These are phyloP conservation scores for Funneliformis mosseae DNA, from an alignment of 192 early-diverging fungal genomes.

Conservation along the genomic window DNA sequence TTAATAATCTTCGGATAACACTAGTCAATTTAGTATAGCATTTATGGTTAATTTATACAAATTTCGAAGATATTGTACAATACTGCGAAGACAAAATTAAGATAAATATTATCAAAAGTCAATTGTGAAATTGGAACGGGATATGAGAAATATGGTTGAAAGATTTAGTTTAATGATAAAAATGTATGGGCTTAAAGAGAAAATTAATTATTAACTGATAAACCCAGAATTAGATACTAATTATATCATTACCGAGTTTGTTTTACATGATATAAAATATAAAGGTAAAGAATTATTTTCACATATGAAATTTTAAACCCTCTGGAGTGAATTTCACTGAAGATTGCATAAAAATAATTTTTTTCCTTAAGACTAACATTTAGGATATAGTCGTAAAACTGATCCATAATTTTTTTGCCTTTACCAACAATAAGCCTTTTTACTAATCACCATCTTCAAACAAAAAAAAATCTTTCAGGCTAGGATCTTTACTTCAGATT, in stretches of 20 bases:
- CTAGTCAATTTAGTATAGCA: not conserved
- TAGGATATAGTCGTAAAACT: too few species aligned
- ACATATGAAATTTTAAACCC: not conserved
- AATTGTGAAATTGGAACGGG: not conserved
- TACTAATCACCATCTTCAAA: too few species aligned
- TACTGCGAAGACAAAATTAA: conserved; percentile 14
- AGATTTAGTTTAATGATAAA: conserved; percentile 7
- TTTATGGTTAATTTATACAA: conserved; percentile 6
- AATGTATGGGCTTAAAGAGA: not conserved
- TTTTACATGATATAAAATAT: not conserved
- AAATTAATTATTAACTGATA: not conserved
- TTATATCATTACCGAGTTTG: not conserved
- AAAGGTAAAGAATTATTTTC: not conserved
- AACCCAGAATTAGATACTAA: not conserved
- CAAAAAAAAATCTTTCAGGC: too few species aligned
- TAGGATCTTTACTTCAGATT: too few species aligned
- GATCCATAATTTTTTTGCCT: too few species aligned
- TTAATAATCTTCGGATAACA: not conserved
- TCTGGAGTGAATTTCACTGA: not conserved
- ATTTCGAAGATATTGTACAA: not conserved
- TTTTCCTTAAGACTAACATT: too few species aligned
- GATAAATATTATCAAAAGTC: not conserved
- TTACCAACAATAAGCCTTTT: too few species aligned
- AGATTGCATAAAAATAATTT: not conserved
- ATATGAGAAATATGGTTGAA: conserved; percentile 5